Base-by-base conservation (phyloP, 768 basidiomycete genomes). In the Galerina sulciceps region DNA sequence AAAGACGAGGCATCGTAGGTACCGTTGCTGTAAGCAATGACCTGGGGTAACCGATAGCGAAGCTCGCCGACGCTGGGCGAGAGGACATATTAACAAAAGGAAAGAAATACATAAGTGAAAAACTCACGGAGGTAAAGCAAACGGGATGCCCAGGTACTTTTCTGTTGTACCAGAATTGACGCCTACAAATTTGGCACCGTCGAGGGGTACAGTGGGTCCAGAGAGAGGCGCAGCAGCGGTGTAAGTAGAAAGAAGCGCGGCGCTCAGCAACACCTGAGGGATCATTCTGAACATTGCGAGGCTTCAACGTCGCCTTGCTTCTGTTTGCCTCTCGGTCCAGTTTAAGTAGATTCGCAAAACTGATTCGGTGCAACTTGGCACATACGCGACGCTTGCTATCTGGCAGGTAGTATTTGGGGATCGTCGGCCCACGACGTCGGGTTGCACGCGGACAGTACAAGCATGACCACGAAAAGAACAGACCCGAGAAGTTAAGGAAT, bases 141-240 rank as follows among this genome's bases (percentile, higher is more conserved):
- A 86, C 1, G 84, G 85, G 38, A 86, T 83, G 2, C 84, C 83
- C 2, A 82, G 68, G 63, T 81, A 86, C 56, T 75, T 73, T 10
- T 76, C 67, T 10, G 72, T 64, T 2, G 57, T 57, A 3, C 75
- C 75, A 35, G 67, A 69, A 9, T 67, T 63, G 15, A 58, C 63
- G 14, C 84, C 84, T n/a, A 71, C 71, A 67, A 85, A 76, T 0
- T 76, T 81, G 3, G 74, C 83, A 45, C 71, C 59, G 61, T 80
- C 79, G 36, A 85, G 74, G 6, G 66, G 72, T 26, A 84, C 72
- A 1, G 72, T 72, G 1, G 77, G 76, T 15, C 61, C 62, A n/a
- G 67, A 65, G 13, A 65, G 60, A n/a, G 58, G 40, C 0, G 55
- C 31, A 42, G 64, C 64, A 13, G 69, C 66, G 38, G 71, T 49